Evolutionary conservation across 106 monocot genomes (phyloP).

Genomic region (Xerophyta viscosa): DNA sequence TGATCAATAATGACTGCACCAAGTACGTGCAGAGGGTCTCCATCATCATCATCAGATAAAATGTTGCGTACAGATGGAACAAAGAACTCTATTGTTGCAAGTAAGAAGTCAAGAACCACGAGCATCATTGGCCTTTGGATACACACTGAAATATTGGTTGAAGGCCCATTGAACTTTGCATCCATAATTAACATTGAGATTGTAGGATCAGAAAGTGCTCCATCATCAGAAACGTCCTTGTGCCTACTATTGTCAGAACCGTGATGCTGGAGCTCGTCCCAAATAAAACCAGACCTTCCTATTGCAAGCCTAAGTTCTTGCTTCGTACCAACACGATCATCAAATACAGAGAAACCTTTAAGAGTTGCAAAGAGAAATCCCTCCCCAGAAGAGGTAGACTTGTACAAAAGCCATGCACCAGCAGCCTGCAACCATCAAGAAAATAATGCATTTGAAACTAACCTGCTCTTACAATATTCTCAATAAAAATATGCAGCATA

Average conservation of each 20-base stretch:
- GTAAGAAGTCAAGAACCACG: slow-evolving; percentile 88
- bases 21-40: slow-evolving; percentile 24
- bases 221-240: slow-evolving; percentile 11
- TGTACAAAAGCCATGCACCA: slow-evolving; percentile 92
- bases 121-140: slow-evolving; percentile 88
- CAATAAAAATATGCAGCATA: too few relatives aligned
- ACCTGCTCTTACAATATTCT: too few relatives aligned
- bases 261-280: slow-evolving; percentile 13
- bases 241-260: slow-evolving; percentile 12
- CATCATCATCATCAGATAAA: slow-evolving; percentile 61
- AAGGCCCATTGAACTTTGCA: slow-evolving; percentile 49
- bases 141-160: slow-evolving; percentile 56
- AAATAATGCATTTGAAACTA: too few relatives aligned
- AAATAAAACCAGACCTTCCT: slow-evolving; percentile 49
- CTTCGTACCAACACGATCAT: slow-evolving; percentile 89
- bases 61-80: slow-evolving; percentile 63
- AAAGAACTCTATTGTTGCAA: slow-evolving; percentile 80
- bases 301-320: slow-evolving; percentile 87
- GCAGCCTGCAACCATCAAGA: slow-evolving; percentile 72
- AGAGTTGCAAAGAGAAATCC: slow-evolving; percentile 89
- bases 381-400: slow-evolving; percentile 57
- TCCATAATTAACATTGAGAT: slow-evolving; percentile 93
- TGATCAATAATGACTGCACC: slow-evolving; percentile 57
- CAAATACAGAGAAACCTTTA: slow-evolving; percentile 73
- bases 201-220: slow-evolving; percentile 25